These are phyloP conservation scores for Ustilaginoidea virens DNA, from an alignment of 2,329 filamentous ascomycete genomes.

Conservation along the genomic window DNA sequence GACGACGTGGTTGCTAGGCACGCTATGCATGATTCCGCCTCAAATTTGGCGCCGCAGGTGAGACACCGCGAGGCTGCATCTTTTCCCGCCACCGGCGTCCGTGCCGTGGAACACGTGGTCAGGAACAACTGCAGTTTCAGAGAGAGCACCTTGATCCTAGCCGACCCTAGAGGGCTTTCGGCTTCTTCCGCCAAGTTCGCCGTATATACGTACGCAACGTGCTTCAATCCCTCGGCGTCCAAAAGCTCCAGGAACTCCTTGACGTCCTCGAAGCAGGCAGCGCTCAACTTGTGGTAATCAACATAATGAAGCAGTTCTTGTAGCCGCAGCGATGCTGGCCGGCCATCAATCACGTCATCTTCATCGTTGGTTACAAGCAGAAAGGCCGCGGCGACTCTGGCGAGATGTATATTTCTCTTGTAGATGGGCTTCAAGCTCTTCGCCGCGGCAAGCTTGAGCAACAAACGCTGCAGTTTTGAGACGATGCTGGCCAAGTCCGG, in stretches of 20 bases:
- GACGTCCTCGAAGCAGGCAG: constrained; percentile 31
- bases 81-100: constrained; percentile 8
- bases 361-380: constrained; percentile 14
- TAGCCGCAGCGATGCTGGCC: constrained; percentile 16
- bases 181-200: constrained; percentile 15
- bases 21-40: constrained; percentile 7
- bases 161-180: constrained; percentile 9
- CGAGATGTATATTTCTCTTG: constrained; percentile 22
- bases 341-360: constrained; percentile 12
- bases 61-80: constrained; percentile 10
- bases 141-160: constrained; percentile 18
- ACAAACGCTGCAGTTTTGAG: constrained; percentile 13
- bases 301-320: constrained; percentile 21
- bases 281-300: constrained; percentile 17
- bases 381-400: constrained; percentile 22
- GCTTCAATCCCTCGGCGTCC: constrained; percentile 21
- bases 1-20: constrained; percentile 12
- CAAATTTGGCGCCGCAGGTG: constrained; percentile 10
- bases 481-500: constrained; percentile 12
- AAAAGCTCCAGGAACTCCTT: constrained; percentile 28
- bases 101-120: constrained; percentile 20
- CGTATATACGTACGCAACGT: constrained; percentile 22
- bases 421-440: constrained; percentile 21
- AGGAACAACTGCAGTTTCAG: constrained; percentile 30
- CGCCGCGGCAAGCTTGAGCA: constrained; percentile 15